These are phyloP conservation scores for Apium graveolens DNA, from an alignment of 129 eudicot species.

Conservation along the genomic window DNA sequence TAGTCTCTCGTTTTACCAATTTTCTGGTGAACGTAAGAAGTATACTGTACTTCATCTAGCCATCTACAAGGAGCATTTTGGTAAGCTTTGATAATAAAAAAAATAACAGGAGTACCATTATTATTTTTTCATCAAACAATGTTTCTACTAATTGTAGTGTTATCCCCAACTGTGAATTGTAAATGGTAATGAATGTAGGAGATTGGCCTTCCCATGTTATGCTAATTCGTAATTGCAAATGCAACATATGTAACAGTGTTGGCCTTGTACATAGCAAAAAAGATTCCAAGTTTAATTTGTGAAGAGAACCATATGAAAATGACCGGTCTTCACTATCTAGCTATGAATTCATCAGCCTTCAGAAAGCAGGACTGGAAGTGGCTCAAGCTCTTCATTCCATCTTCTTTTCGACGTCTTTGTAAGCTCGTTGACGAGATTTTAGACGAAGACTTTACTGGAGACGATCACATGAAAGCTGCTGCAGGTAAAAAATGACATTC, in stretches of 20 bases:
- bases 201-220: background rate
- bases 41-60: constrained; percentile 29
- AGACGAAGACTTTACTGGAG: background rate
- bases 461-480: background rate
- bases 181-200: constrained; percentile 13
- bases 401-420: background rate
- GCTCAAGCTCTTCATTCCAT: constrained; percentile 7
- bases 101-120: background rate
- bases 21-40: background rate
- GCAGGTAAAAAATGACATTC: background rate
- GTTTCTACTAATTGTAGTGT: background rate
- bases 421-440: background rate
- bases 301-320: constrained; percentile 15
- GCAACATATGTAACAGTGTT: constrained; percentile 16
- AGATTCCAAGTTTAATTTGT: constrained; percentile 12
- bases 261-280: constrained; percentile 19
- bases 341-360: constrained; percentile 28
- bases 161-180: too few species aligned
- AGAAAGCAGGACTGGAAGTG: constrained; percentile 1
- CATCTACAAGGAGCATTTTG: constrained; percentile 20
- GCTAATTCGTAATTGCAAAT: too few species aligned
- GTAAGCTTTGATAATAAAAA: constrained; percentile 14
- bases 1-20: background rate
- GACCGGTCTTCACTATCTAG: constrained; percentile 35
- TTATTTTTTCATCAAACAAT: background rate